These are phyloP conservation scores for Debaryomyces fabryi DNA, from an alignment of 1,139 yeast species.

Conservation along the genomic window DNA sequence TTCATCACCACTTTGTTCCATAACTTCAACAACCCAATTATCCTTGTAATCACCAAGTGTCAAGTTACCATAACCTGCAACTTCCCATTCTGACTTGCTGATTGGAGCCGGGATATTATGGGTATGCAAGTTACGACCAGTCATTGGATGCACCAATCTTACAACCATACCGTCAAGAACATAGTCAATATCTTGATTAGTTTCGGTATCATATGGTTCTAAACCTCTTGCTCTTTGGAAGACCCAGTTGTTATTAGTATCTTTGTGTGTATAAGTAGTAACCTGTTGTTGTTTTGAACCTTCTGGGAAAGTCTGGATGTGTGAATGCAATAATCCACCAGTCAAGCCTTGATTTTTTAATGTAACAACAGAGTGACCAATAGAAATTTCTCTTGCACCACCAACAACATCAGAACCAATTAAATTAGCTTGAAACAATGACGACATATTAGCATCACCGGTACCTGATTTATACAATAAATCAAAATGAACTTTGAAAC, in stretches of 20 bases:
- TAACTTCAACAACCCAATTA: slow-evolving; percentile 90
- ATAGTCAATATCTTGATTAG: slow-evolving; percentile 55
- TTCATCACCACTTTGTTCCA: slow-evolving; percentile 74
- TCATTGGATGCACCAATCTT: slow-evolving; percentile 75
- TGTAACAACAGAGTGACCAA: slow-evolving; percentile 77
- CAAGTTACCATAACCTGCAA: slow-evolving; percentile 88
- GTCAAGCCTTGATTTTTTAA: slow-evolving; percentile 89
- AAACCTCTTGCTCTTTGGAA: slow-evolving; percentile 73
- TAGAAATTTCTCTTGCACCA: slow-evolving; percentile 87
- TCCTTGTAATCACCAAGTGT: slow-evolving; percentile 90
- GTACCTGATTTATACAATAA: slow-evolving; percentile 77
- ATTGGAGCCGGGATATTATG: slow-evolving; percentile 84
- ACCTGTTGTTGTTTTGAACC: slow-evolving; percentile 97
- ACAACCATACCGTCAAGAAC: slow-evolving; percentile 74
- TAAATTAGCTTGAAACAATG: slow-evolving; percentile 93
- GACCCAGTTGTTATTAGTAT: slow-evolving; percentile 86
- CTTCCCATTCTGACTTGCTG: slow-evolving; percentile 73
- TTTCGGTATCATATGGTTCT: slow-evolving; percentile 54
- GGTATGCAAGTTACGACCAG: slow-evolving; percentile 90
- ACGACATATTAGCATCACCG: slow-evolving; percentile 97
- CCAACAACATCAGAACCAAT: slow-evolving; percentile 76
- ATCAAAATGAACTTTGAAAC: slow-evolving; percentile 76
- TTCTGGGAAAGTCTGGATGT: slow-evolving; percentile 88
- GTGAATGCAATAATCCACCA: slow-evolving; percentile 94
- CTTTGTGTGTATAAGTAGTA: slow-evolving; percentile 92